Conservation (phyloP, 345 rosid species). For the Durio zibethinus region DNA sequence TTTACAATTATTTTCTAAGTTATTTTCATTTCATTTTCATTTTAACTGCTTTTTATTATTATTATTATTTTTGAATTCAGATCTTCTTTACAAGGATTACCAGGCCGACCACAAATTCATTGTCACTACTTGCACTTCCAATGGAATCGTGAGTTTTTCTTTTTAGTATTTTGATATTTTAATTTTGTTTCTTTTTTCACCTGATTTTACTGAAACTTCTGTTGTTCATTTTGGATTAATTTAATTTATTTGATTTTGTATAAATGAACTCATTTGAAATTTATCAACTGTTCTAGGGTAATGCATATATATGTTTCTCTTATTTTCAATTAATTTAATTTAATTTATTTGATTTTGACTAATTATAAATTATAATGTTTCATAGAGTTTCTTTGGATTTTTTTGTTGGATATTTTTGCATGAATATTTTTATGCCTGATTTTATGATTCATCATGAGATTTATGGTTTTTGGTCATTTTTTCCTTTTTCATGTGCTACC, state of each 20-base stretch:
- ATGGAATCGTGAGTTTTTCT: slow-evolving; percentile 68
- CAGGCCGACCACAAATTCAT: slow-evolving; percentile 89
- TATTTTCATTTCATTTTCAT: background rate
- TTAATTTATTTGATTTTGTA: background rate
- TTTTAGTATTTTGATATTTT: background rate
- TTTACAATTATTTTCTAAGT: background rate
- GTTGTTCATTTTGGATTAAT: background rate
- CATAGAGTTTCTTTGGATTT: background rate
- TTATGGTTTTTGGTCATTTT: background rate
- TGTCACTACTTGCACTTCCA: slow-evolving; percentile 71
- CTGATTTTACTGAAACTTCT: background rate
- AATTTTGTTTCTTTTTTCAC: background rate
- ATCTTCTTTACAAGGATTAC: slow-evolving; percentile 90
- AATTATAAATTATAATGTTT: background rate
- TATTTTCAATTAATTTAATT: background rate
- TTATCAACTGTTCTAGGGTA: background rate
- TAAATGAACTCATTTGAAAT: background rate
- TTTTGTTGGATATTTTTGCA: background rate
- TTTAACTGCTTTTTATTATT: background rate
- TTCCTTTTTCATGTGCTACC: background rate
- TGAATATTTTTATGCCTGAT: background rate
- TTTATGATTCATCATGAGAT: background rate
- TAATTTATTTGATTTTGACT: background rate
- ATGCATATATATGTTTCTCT: background rate
- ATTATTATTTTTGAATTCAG: slow-evolving; percentile 26